Conservation (phyloP, 768 basidiomycete species). For the Leccinum uliginosum region DNA sequence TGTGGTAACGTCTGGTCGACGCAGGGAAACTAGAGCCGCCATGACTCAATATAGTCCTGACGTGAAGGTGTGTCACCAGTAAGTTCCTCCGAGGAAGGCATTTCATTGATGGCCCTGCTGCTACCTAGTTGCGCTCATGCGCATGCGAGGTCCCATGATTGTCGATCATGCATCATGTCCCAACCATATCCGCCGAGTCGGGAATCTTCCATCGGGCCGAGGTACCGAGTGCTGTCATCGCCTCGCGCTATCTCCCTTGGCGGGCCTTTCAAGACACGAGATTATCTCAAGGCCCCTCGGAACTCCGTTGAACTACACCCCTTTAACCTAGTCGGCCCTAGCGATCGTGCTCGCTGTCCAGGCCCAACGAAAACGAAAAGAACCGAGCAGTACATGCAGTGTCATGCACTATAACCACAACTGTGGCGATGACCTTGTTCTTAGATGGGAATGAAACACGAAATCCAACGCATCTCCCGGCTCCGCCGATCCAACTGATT, state of each 20-base stretch:
- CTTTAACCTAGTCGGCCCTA: not conserved
- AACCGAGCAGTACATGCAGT: not conserved
- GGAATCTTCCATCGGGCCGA: not conserved
- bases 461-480: not conserved
- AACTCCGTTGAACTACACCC: not conserved
- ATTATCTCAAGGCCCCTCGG: not conserved
- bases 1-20: not conserved
- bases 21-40: not conserved
- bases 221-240: not conserved
- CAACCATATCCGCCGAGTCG: not conserved
- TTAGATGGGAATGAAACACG: not conserved
- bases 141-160: not conserved
- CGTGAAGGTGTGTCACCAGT: not conserved
- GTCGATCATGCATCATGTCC: not conserved
- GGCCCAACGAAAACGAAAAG: not conserved
- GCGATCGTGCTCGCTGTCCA: not conserved
- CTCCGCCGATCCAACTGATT: not conserved
- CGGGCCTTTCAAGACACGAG: not conserved
- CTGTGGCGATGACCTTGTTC: not conserved
- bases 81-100: not conserved
- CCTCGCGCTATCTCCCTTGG: not conserved
- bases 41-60: not conserved
- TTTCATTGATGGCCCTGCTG: not conserved
- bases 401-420: not conserved
- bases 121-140: not conserved